phyloP scores from a whole-genome alignment of 352 stramenopile genomes.

The Phytophthora megakarya region DNA sequence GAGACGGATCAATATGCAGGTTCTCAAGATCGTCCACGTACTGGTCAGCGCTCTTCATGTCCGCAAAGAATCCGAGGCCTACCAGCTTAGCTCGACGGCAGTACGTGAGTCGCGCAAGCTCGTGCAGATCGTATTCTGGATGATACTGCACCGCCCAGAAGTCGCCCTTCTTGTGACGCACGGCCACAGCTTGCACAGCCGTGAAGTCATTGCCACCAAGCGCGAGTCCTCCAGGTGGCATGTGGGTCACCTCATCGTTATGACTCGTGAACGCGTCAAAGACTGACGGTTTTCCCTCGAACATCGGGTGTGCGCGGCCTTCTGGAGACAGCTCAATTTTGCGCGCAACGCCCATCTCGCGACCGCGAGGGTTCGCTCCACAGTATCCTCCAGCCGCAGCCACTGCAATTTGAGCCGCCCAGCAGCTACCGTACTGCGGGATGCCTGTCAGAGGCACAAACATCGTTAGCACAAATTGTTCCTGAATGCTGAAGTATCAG shows the following conservation, averaged over 20 bases:
- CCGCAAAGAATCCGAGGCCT: conserved; percentile 69
- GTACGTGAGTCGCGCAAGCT: conserved; percentile 77
- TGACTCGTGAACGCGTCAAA: conserved; percentile 86
- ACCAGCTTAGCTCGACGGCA: conserved; percentile 72
- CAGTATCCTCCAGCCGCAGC: conserved; percentile 65
- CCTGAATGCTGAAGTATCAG: background rate
- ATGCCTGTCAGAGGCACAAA: conserved; percentile 39
- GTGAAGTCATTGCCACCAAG: conserved; percentile 76
- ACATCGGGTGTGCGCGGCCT: conserved; percentile 81
- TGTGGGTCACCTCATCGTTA: conserved; percentile 84
- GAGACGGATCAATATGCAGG: conserved; percentile 68
- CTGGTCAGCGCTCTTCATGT: conserved; percentile 70
- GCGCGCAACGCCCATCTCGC: conserved; percentile 77
- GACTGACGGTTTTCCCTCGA: conserved; percentile 76
- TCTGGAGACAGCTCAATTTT: conserved; percentile 81
- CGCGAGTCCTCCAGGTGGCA: conserved; percentile 58
- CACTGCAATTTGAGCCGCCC: conserved; percentile 81
- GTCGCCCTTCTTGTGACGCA: conserved; percentile 78
- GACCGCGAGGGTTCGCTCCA: conserved; percentile 64
- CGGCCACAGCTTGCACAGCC: conserved; percentile 69
- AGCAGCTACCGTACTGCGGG: conserved; percentile 83
- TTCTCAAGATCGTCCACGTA: conserved; percentile 81
- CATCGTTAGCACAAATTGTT: conserved; percentile 3
- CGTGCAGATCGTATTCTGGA: conserved; percentile 83
- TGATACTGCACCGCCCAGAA: conserved; percentile 89